These are phyloP conservation scores for Amylocystis lapponica DNA, from an alignment of 768 basidiomycete species.

Conservation along the genomic window DNA sequence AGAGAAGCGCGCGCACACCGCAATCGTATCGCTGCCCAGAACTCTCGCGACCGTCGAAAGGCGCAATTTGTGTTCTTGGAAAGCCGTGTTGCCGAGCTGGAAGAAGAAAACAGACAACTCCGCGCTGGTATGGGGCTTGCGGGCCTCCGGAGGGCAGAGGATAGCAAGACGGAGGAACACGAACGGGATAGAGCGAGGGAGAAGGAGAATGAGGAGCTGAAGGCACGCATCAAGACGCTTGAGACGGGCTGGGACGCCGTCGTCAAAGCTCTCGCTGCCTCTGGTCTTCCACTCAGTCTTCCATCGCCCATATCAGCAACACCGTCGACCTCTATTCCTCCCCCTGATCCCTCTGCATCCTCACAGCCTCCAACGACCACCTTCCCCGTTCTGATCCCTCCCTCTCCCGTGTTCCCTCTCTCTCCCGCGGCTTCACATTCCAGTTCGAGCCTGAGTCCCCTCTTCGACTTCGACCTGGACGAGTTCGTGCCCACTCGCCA, in stretches of 20 bases:
- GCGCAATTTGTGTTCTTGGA: slow-evolving; percentile 89
- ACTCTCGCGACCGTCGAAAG: slow-evolving; percentile 87
- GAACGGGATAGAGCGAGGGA: slow-evolving; percentile 41
- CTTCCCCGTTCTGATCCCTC: slow-evolving; percentile 27
- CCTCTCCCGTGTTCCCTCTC: slow-evolving; percentile 29
- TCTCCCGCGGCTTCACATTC: slow-evolving; percentile 32
- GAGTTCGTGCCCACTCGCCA: slow-evolving; percentile 79
- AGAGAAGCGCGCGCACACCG: slow-evolving; percentile 86
- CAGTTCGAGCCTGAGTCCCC: slow-evolving; percentile 25
- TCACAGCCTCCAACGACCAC: slow-evolving; percentile 26
- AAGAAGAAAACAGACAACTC: slow-evolving; percentile 78
- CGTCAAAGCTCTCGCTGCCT: slow-evolving; percentile 65
- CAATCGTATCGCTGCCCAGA: slow-evolving; percentile 91
- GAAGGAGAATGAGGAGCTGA: slow-evolving; percentile 68
- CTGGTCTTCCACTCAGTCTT: slow-evolving; percentile 52
- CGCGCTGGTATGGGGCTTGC: slow-evolving; percentile 42
- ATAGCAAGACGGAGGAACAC: slow-evolving; percentile 5
- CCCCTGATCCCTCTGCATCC: slow-evolving; percentile 12
- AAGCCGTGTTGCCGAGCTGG: slow-evolving; percentile 82
- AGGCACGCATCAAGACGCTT: slow-evolving; percentile 70
- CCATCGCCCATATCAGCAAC: slow-evolving; percentile 24
- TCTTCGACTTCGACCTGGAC: slow-evolving; percentile 23
- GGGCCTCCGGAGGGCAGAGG: slow-evolving; percentile 24
- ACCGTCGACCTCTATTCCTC: slow-evolving; percentile 21
- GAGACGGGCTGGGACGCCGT: slow-evolving; percentile 81